These are phyloP conservation scores for Panicum hallii DNA, from an alignment of 202 grass and related monocot species.

Conservation along the genomic window DNA sequence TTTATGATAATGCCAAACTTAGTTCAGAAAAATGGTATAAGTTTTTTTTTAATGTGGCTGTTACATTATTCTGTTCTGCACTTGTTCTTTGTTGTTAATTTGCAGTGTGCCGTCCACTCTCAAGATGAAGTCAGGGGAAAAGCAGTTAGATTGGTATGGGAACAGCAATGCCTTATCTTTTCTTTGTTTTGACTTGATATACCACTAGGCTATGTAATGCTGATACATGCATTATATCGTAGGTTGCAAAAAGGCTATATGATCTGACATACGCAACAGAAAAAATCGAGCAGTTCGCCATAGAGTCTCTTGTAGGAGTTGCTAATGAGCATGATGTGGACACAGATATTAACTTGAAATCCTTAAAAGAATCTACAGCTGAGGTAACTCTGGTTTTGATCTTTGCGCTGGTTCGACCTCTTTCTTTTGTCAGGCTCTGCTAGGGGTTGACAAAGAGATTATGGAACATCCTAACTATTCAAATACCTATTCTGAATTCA, in stretches of 20 bases:
- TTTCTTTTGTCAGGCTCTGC: constrained; percentile 21
- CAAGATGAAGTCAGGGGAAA: constrained; percentile 95
- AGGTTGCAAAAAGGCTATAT: constrained; percentile 93
- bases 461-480: not conserved
- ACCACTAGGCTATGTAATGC: constrained; percentile 20
- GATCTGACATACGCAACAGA: constrained; percentile 72
- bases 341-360: constrained; percentile 48
- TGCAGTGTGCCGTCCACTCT: constrained; percentile 89
- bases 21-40: constrained; percentile 12
- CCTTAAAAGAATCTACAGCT: constrained; percentile 54
- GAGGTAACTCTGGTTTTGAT: constrained; percentile 63
- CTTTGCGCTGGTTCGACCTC: constrained; percentile 1
- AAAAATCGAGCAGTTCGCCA: constrained; percentile 87
- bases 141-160: constrained; percentile 85
- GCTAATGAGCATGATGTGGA: constrained; percentile 63
- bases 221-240: constrained; percentile 32
- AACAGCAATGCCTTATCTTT: constrained; percentile 36
- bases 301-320: constrained; percentile 68
- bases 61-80: constrained; percentile 18
- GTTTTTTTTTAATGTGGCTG: not conserved
- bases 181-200: constrained; percentile 23
- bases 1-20: constrained; percentile 17
- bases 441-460: constrained; percentile 5
- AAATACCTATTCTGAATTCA: constrained; percentile 19
- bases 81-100: constrained; percentile 42